Evolutionary conservation across 2,329 filamentous ascomycete species (phyloP).

Genomic region (Magnaporthiopsis incrustans): DNA sequence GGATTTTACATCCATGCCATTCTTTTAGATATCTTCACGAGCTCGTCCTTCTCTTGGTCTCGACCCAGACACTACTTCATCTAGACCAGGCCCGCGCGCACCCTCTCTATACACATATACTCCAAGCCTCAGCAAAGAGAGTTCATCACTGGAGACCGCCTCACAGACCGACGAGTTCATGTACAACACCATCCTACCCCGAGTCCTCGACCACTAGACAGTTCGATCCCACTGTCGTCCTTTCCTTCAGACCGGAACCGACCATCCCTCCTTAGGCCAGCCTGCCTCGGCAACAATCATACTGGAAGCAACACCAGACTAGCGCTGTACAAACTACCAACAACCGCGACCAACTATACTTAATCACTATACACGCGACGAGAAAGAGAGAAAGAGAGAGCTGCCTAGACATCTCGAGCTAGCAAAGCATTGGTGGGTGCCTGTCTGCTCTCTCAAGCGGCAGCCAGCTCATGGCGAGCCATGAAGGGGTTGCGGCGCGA

Average conservation of each 20-base stretch:
- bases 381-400: background rate
- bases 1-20: slow-evolving; percentile 33
- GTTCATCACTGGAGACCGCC: slow-evolving; percentile 9
- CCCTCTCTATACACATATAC: background rate
- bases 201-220: slow-evolving; percentile 23
- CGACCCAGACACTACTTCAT: slow-evolving; percentile 12
- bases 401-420: background rate
- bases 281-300: slow-evolving; percentile 12
- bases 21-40: slow-evolving; percentile 26
- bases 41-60: slow-evolving; percentile 14
- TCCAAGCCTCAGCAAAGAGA: background rate
- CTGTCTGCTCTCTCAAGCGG: background rate
- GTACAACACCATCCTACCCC: slow-evolving; percentile 22
- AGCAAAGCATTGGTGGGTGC: background rate
- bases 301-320: slow-evolving; percentile 8
- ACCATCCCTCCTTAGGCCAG: slow-evolving; percentile 31
- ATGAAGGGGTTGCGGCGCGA: background rate
- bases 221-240: slow-evolving; percentile 32
- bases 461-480: background rate
- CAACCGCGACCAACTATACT: slow-evolving; percentile 2
- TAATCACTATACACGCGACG: background rate
- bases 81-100: slow-evolving; percentile 2
- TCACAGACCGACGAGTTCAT: slow-evolving; percentile 22
- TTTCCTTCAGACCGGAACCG: slow-evolving; percentile 30
- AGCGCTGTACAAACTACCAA: background rate